Evolutionary conservation across 306 rosid species (phyloP).

Genomic region (Cucurbita moschata): DNA sequence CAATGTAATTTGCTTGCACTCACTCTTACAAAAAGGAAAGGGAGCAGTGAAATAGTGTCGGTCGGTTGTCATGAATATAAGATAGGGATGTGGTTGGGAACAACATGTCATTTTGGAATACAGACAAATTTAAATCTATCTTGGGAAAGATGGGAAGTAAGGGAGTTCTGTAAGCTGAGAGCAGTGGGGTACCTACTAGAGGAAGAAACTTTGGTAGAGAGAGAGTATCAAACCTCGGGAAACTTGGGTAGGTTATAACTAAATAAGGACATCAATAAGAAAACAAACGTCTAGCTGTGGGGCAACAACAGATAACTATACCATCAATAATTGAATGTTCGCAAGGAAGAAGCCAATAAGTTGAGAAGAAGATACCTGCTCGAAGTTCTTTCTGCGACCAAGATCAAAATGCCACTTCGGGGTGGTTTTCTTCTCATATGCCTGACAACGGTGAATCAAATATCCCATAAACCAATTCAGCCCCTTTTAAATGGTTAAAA

Average conservation of each 20-base stretch:
- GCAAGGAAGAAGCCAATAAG: neutral
- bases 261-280: neutral
- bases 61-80: neutral
- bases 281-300: neutral
- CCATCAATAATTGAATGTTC: neutral
- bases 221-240: neutral
- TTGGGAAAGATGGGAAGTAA: neutral
- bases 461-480: slow-evolving; percentile 1
- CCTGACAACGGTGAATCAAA: slow-evolving; percentile 27
- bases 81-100: neutral
- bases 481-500: neutral
- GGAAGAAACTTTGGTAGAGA: neutral
- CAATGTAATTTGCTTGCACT: neutral
- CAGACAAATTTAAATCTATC: neutral
- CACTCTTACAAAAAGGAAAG: neutral
- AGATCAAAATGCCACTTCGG: slow-evolving; percentile 50
- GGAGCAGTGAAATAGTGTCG: neutral
- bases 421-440: slow-evolving; percentile 39
- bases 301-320: neutral
- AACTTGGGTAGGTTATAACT: neutral
- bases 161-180: neutral
- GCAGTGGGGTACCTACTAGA: neutral
- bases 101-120: neutral
- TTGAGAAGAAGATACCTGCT: slow-evolving; percentile 35
- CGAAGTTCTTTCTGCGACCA: slow-evolving; percentile 48